Conservation (phyloP, 2,329 filamentous ascomycete genomes). For the Ceratocystis variospora region DNA sequence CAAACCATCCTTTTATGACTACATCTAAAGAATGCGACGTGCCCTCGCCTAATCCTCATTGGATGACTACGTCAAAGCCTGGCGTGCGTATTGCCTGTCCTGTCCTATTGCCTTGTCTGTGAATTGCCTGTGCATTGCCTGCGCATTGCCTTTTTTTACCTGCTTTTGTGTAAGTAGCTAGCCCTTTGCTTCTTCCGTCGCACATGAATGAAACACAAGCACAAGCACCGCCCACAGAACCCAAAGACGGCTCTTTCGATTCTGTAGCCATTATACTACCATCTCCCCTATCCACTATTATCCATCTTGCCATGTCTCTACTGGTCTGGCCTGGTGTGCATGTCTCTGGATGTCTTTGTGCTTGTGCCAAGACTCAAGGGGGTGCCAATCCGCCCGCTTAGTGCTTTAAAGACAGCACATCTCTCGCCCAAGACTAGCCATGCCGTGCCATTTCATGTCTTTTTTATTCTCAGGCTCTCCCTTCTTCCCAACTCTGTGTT, state of each 20-base stretch:
- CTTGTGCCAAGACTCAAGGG: constrained; percentile 9
- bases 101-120: background rate
- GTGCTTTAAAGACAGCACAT: constrained; percentile 8
- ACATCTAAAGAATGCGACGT: constrained; percentile 5
- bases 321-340: background rate
- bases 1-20: background rate
- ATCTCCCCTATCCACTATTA: background rate
- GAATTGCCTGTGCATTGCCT: background rate
- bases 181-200: constrained; percentile 5
- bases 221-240: background rate
- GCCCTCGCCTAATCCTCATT: constrained; percentile 11
- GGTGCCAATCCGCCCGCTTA: constrained; percentile 1
- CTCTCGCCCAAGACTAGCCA: background rate
- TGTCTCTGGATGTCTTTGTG: background rate
- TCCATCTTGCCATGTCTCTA: constrained; percentile 2
- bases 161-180: constrained; percentile 8
- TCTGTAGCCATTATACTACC: background rate
- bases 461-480: background rate
- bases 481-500: background rate
- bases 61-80: background rate
- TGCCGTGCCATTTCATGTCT: too few species aligned
- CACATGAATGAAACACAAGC: constrained; percentile 3
- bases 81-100: background rate
- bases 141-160: background rate
- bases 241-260: background rate